Evolutionary conservation across 208 protist species (phyloP).

Genomic region (Acanthamoeba quina): DNA sequence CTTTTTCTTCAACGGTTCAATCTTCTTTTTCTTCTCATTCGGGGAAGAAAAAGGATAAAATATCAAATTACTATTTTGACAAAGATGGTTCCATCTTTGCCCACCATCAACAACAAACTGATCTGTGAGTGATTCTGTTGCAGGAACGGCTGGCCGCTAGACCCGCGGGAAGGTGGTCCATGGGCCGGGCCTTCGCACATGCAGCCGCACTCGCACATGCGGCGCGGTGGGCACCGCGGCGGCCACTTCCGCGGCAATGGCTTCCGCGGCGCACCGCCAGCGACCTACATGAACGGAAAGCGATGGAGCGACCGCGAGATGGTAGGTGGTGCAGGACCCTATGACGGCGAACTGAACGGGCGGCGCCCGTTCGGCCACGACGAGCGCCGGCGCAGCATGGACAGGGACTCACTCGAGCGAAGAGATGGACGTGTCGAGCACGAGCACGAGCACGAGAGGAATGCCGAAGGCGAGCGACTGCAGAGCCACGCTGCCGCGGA

Average conservation of each 20-base stretch:
- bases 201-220: background rate
- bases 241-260: conserved; percentile 18
- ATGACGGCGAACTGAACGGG: background rate
- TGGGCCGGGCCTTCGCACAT: too few species aligned
- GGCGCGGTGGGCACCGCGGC: background rate
- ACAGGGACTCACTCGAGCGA: background rate
- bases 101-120: too few species aligned
- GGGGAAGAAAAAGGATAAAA: too few species aligned
- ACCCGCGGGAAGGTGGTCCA: background rate
- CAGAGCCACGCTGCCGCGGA: background rate
- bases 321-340: background rate
- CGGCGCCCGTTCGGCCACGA: background rate
- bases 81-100: background rate
- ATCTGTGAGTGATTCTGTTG: too few species aligned
- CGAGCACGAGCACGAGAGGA: background rate
- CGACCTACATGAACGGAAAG: background rate
- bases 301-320: background rate
- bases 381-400: conserved; percentile 4
- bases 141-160: background rate
- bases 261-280: background rate
- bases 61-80: too few species aligned
- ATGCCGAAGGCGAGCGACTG: background rate
- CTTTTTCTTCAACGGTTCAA: background rate
- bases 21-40: background rate
- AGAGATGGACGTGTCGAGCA: background rate